These are phyloP conservation scores for Cyclotella choctawhatcheeana DNA, from an alignment of 108 stramenopile species.

Conservation along the genomic window DNA sequence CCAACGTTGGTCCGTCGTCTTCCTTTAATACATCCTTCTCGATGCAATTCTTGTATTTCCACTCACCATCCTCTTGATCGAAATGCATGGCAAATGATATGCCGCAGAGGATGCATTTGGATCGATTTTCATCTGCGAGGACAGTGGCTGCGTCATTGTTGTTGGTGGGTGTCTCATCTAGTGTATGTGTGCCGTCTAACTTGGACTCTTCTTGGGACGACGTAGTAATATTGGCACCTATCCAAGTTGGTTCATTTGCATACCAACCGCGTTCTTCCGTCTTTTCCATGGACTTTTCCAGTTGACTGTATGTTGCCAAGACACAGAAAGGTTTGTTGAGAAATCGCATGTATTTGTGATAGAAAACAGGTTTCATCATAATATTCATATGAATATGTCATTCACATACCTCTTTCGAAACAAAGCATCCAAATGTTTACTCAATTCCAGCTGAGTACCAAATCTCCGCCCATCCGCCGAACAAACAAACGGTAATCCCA, in stretches of 20 bases:
- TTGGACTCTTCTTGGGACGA: not conserved
- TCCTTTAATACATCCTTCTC: constrained; percentile 77
- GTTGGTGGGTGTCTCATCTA: not conserved
- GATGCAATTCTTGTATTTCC: constrained; percentile 84
- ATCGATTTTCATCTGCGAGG: constrained; percentile 79
- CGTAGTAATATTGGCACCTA: constrained; percentile 11
- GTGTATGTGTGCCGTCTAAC: constrained; percentile 16
- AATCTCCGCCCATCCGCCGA: constrained; percentile 83
- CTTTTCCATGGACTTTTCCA: constrained; percentile 78
- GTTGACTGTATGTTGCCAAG: too few relatives aligned
- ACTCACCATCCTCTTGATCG: constrained; percentile 89
- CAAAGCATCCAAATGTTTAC: constrained; percentile 76
- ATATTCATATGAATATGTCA: not conserved
- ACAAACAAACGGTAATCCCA: constrained; percentile 82
- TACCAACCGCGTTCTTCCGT: constrained; percentile 90
- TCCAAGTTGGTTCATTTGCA: constrained; percentile 55
- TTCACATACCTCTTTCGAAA: constrained; percentile 62
- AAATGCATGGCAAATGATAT: constrained; percentile 90
- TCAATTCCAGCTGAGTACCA: constrained; percentile 74
- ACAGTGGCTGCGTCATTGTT: constrained; percentile 47
- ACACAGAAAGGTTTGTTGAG: not conserved
- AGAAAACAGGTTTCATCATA: not conserved
- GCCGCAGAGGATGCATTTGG: constrained; percentile 83
- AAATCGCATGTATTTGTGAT: too few relatives aligned
- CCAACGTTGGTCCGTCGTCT: constrained; percentile 54